Base-by-base conservation (phyloP, 768 basidiomycete species). In the Lanmaoa rubissima region DNA sequence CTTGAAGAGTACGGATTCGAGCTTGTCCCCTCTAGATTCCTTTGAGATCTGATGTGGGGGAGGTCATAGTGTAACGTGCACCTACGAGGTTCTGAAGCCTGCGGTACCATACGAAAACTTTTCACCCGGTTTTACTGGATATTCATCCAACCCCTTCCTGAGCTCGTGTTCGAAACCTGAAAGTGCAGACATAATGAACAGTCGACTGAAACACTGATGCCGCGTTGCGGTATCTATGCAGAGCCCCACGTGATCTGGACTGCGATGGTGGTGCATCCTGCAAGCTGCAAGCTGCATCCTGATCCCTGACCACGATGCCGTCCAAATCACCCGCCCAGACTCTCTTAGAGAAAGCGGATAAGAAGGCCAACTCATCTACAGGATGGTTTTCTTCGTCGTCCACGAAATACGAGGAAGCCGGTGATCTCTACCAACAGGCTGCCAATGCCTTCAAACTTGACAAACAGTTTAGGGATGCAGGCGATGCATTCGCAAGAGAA, bases 401-500 rank as follows among this genome's bases (percentile, higher is more conserved):
- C 19, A 77, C 88, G 57, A 97, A 94, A 74, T 96, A 78, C 64
- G 96, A 98, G 74, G 96, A 98, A 70, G 94, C 95, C 4, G 95
- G 93, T 47, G 96, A 98, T 74, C 80, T 98, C 19, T 98, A 90
- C 74, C 90, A 92, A 68, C 89, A 95, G 70, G 94, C 96, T 14
- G 96, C 92, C 51, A 98, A 97, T 73, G 77, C 87, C 24, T 97
- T 89, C 81, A 92, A 92, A 75, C 79, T 97, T 57, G 95, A 98
- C 70, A 94, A 94, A 71, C 78, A 82, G 55, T 98, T 93, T 78
- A 90, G 87, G 70, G 90, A 93, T 60, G 90, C 93, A 1, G 97
- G 97, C 4, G 91, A 95, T 73, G 85, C 91, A 14, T 96, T 95
- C 69, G 84, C 93, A 41, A 83, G 89, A 61, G 97, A 98, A 69